Percentiles rank a stretch among this genome's conserved stretches.
Conservation (phyloP, 345 rosid genomes). For the Salix purpurea region DNA sequence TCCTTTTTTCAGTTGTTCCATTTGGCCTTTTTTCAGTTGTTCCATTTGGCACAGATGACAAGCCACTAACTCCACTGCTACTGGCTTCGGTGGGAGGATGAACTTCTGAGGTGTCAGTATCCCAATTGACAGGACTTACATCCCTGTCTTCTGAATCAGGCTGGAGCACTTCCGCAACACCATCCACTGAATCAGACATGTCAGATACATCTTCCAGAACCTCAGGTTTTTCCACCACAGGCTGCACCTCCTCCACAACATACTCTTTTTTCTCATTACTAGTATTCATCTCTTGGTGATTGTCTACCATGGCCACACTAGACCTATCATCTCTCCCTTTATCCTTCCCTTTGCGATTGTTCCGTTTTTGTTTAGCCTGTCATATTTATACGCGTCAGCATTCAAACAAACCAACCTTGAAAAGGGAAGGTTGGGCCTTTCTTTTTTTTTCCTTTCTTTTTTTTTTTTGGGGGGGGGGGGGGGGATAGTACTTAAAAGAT, state of each 20-base stretch:
- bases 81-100: constrained; percentile 53
- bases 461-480: neutral
- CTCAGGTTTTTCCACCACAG: constrained; percentile 58
- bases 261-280: constrained; percentile 45
- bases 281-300: constrained; percentile 38
- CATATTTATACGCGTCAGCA: neutral
- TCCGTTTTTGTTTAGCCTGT: constrained; percentile 85
- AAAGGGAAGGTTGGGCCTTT: neutral
- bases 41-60: constrained; percentile 61
- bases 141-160: constrained; percentile 86
- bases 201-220: constrained; percentile 70
- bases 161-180: constrained; percentile 55
- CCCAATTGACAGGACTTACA: constrained; percentile 73
- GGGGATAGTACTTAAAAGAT: neutral
- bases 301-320: constrained; percentile 29
- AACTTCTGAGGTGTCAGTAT: constrained; percentile 72
- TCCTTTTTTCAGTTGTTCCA: constrained; percentile 58
- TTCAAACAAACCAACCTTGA: neutral
- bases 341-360: constrained; percentile 75
- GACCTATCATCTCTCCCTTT: constrained; percentile 70
- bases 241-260: constrained; percentile 38
- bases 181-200: constrained; percentile 71
- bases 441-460: neutral
- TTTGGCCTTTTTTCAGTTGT: constrained; percentile 57
- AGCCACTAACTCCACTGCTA: constrained; percentile 47